Conservation (phyloP, 129 eudicot genomes). For the Gnaphalium uliginosum region DNA sequence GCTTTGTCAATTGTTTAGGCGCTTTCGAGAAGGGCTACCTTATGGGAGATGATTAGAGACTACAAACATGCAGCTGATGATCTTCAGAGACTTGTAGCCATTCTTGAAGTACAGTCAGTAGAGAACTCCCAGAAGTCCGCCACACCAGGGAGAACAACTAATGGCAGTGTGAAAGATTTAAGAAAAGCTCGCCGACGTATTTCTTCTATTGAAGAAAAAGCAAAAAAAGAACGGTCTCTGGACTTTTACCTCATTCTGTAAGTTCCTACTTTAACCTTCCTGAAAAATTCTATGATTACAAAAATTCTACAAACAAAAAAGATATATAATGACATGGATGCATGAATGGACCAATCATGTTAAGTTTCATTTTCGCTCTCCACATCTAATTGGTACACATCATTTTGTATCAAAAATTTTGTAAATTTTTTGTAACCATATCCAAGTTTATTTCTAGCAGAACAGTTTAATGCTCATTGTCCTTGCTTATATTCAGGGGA, state of each 20-base stretch:
- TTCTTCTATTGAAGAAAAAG: conserved; percentile 57
- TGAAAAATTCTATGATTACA: too few relatives aligned
- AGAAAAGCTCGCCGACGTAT: conserved; percentile 69
- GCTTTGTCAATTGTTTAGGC: conserved; percentile 52
- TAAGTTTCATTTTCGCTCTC: too few relatives aligned
- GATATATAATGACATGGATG: too few relatives aligned
- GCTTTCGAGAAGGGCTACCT: conserved; percentile 87
- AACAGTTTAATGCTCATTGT: neutral
- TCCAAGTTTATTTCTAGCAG: neutral
- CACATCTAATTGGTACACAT: too few relatives aligned
- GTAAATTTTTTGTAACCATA: too few relatives aligned
- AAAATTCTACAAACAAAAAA: too few relatives aligned
- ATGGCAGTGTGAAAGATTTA: conserved; percentile 60
- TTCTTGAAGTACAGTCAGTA: conserved; percentile 54
- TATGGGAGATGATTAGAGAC: conserved; percentile 92
- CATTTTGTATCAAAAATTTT: too few relatives aligned
- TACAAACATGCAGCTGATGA: conserved; percentile 78
- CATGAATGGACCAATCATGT: too few relatives aligned
- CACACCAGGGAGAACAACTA: conserved; percentile 37
- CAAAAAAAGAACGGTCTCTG: conserved; percentile 56
- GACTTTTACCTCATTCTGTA: conserved; percentile 80
- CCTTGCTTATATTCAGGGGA: conserved; percentile 56
- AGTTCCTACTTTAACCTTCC: conserved; percentile 33
- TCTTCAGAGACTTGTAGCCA: conserved; percentile 54
- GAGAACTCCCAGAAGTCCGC: conserved; percentile 47